Percentiles rank a stretch among this genome's conserved stretches.
phyloP scores from a whole-genome alignment of 192 early-diverging fungal genomes.

The Coemansia sp. region DNA sequence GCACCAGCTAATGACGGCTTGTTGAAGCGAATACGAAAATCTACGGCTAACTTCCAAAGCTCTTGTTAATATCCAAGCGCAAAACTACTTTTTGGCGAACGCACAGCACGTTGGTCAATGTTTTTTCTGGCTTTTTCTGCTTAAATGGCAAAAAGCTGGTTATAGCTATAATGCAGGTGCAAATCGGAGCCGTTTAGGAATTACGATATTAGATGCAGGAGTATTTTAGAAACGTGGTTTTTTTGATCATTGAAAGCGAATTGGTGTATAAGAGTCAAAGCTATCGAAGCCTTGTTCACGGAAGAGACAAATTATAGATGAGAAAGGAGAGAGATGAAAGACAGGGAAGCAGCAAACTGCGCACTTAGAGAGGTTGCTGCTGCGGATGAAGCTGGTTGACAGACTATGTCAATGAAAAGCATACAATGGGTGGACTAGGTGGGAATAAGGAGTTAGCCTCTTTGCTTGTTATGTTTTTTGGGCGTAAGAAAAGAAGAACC shows the following conservation, averaged over 20 bases:
- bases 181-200: not conserved
- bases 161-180: not conserved
- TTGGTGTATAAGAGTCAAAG: not conserved
- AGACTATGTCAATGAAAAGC: not conserved
- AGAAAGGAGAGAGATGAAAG: not conserved
- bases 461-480: slow-evolving; percentile 1
- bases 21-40: not conserved
- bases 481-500: not conserved
- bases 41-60: not conserved
- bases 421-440: not conserved
- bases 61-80: not conserved
- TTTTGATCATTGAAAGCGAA: not conserved
- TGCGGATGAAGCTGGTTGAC: not conserved
- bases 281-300: not conserved
- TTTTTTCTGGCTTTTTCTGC: not conserved
- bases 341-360: not conserved
- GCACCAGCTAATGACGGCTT: not conserved
- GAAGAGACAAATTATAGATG: too few relatives aligned
- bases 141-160: not conserved
- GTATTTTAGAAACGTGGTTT: not conserved
- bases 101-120: not conserved
- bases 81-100: not conserved
- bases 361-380: not conserved
- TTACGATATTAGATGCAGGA: not conserved
- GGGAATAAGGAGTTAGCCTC: not conserved